These are phyloP conservation scores for Rhodotorula diobovata DNA, from an alignment of 768 basidiomycete species.

Conservation along the genomic window DNA sequence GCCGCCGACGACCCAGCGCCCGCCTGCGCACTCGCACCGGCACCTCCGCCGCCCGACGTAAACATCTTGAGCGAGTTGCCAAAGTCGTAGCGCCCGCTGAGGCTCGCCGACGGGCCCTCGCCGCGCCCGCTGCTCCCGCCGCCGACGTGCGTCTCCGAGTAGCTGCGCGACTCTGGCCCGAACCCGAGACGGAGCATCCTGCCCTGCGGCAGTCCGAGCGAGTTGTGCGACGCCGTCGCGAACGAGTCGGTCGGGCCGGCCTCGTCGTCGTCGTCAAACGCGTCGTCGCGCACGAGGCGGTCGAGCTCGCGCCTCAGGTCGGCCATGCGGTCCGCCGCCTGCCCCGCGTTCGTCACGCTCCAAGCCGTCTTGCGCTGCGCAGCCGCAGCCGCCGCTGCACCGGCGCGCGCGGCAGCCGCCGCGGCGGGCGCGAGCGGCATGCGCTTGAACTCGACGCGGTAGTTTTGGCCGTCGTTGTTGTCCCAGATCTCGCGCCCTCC, in stretches of 20 bases:
- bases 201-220: neutral
- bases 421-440: constrained; percentile 16
- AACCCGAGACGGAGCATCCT: neutral
- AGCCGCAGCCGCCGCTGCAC: constrained; percentile 3
- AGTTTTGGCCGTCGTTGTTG: constrained; percentile 75
- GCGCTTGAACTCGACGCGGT: constrained; percentile 63
- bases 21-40: neutral
- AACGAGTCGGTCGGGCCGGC: constrained; percentile 26
- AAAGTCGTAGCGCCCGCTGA: constrained; percentile 49
- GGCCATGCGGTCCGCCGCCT: constrained; percentile 53
- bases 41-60: neutral
- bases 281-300: constrained; percentile 54
- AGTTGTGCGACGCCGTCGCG: neutral
- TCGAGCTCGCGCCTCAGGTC: constrained; percentile 66
- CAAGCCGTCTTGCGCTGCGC: constrained; percentile 39
- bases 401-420: neutral
- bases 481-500: constrained; percentile 84
- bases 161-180: neutral
- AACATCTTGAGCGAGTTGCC: constrained; percentile 46
- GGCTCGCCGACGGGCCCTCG: constrained; percentile 38
- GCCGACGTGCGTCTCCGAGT: constrained; percentile 22
- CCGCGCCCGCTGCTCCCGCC: constrained; percentile 19
- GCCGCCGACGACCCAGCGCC: neutral
- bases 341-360: constrained; percentile 50
- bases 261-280: constrained; percentile 36